phyloP scores from a whole-genome alignment of 163 green algal genomes.

The Trebouxiophyceae sp. region DNA sequence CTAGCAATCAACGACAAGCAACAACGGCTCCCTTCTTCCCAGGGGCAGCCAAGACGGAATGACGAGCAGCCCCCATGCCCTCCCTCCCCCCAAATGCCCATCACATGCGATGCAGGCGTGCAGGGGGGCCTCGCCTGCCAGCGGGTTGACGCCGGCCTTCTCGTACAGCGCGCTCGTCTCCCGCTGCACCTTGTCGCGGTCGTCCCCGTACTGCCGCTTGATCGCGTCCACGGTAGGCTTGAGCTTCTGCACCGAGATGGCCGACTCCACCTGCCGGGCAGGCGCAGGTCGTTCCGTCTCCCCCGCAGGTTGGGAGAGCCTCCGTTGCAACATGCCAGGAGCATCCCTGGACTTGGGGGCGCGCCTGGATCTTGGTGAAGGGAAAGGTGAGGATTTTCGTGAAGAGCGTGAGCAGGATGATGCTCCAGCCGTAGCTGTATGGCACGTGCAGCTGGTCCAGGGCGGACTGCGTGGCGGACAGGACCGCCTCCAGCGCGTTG shows the following conservation, averaged over 20 bases:
- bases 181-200: constrained; percentile 64
- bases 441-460: constrained; percentile 55
- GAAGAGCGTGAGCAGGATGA: constrained; percentile 80
- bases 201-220: constrained; percentile 70
- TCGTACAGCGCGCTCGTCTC: constrained; percentile 78
- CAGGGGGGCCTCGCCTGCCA: constrained; percentile 37
- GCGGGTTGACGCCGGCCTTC: constrained; percentile 66
- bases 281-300: neutral
- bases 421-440: constrained; percentile 86
- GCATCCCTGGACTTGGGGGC: neutral
- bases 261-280: constrained; percentile 73
- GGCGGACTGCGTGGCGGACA: constrained; percentile 23
- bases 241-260: constrained; percentile 76
- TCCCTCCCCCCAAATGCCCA: too few relatives aligned
- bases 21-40: too few relatives aligned
- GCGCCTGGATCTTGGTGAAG: constrained; percentile 82
- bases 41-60: too few relatives aligned
- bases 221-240: constrained; percentile 90
- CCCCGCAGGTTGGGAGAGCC: too few relatives aligned
- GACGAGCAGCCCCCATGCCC: too few relatives aligned
- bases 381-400: constrained; percentile 80
- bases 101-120: too few relatives aligned
- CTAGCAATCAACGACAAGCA: too few relatives aligned
- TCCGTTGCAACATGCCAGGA: neutral
- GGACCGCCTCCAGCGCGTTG: constrained; percentile 49